These are phyloP conservation scores for Trichoderma gracile DNA, from an alignment of 2,329 filamentous ascomycete species.

Conservation along the genomic window DNA sequence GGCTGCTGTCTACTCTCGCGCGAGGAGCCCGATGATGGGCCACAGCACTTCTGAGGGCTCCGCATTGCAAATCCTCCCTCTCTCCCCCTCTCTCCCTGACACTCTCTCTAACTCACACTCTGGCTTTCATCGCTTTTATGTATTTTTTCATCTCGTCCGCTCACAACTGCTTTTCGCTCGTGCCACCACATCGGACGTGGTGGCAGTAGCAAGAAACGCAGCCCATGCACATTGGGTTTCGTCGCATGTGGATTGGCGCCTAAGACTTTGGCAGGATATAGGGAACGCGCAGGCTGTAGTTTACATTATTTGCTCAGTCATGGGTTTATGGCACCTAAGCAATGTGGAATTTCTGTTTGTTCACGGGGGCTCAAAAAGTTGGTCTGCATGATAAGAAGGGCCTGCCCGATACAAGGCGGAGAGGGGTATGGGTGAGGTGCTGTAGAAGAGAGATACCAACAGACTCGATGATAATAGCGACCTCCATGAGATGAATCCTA, in stretches of 20 bases:
- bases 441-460: constrained; percentile 26
- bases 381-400: constrained; percentile 15
- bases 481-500: no score
- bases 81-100: neutral
- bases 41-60: neutral
- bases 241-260: constrained; percentile 11
- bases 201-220: constrained; percentile 2
- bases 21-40: constrained; percentile 2
- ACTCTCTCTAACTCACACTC: neutral
- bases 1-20: neutral
- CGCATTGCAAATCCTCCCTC: neutral
- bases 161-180: constrained; percentile 9
- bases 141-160: constrained; percentile 5
- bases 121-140: neutral
- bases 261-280: constrained; percentile 21
- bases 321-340: constrained; percentile 7
- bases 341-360: neutral
- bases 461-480: constrained; percentile 1
- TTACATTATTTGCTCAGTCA: constrained; percentile 10
- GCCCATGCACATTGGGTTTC: constrained; percentile 9
- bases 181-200: neutral
- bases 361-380: constrained; percentile 22
- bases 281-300: constrained; percentile 17
- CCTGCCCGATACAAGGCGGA: constrained; percentile 4
- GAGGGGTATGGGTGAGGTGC: no score